A percentile compares a stretch with the other conserved stretches of the same genome.
Evolutionary conservation across 108 stramenopile species (phyloP).

Genomic region (Tribonema minus): DNA sequence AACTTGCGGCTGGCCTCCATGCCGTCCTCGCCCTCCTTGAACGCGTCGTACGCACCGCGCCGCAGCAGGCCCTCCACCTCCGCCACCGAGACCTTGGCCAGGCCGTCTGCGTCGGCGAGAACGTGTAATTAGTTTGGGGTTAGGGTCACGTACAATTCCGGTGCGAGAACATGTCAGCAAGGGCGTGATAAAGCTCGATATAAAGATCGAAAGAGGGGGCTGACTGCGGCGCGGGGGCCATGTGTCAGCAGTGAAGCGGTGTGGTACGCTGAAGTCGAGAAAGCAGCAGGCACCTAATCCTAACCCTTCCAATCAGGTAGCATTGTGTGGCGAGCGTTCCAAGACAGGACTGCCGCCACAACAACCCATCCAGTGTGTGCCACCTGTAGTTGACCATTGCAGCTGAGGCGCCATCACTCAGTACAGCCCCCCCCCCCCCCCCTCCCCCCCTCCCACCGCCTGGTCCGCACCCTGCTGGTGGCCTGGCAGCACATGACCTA

Average conservation of each 20-base stretch:
- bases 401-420: background rate
- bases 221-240: background rate
- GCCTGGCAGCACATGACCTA: background rate
- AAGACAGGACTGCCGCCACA: too few relatives aligned
- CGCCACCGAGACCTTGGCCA: too few relatives aligned
- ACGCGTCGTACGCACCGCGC: conserved; percentile 58
- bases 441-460: background rate
- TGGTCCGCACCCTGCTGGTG: background rate
- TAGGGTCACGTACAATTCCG: too few relatives aligned
- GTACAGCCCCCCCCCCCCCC: background rate
- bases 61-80: conserved; percentile 60
- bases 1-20: conserved; percentile 45
- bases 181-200: background rate
- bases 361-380: too few relatives aligned
- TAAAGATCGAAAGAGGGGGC: background rate
- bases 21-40: conserved; percentile 54
- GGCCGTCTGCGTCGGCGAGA: too few relatives aligned
- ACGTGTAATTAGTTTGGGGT: too few relatives aligned
- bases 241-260: background rate
- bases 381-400: background rate
- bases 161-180: background rate
- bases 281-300: too few relatives aligned
- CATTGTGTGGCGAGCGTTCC: too few relatives aligned
- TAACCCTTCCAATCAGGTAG: too few relatives aligned
- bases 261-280: too few relatives aligned